Evolutionary conservation across 2,329 filamentous ascomycete species (phyloP), one percentile per base, ranked within the genome.

Genomic region (Diaporthe amygdali): DNA sequence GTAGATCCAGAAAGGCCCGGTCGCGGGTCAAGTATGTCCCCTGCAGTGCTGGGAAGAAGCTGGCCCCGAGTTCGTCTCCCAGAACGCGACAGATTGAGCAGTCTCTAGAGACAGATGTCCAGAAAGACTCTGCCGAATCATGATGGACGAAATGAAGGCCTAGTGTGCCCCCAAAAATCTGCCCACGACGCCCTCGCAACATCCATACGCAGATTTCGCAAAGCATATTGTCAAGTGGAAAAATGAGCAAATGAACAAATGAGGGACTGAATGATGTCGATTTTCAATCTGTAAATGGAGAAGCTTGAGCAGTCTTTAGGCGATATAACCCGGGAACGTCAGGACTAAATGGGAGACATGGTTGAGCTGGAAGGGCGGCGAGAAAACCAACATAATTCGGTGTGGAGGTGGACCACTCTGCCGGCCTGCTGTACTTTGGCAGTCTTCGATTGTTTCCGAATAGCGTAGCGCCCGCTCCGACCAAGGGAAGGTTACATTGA

Each of bases 11-110:
- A 17, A 51, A 37, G 14, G 17, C 20, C n/a, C 15, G 46, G 14
- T 52, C 32, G 25, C 15, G 63, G 20, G 30, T 37, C n/a, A 20
- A 32, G 8, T 25, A 20, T 20, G 30, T 27, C 32, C 15, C 22
- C 9, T 20, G 46, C 5, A 27, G 63, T 32, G 17, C 27, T 12
- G 27, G 20, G 14, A 52, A 27, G 15, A 66, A 52, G 8, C 15
- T 52, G 41, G 22, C n/a, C 27, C 41, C n/a, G 12, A 66, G 15
- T 30, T 51, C 63, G 2, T 66, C 63, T 10, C 41, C 63, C 8
- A 66, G 32, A 1, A n/a, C 41, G 46, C 63, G 63, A 66, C 63
- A 66, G 6, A 66, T 66, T 8, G 63, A 66, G 32, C 63, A 66
- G 15, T 66, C 63, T 27, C 32, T 20, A 66, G 46, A 22, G 15